phyloP scores from a whole-genome alignment of 2,329 filamentous ascomycete species.

The Fusarium euwallaceae region DNA sequence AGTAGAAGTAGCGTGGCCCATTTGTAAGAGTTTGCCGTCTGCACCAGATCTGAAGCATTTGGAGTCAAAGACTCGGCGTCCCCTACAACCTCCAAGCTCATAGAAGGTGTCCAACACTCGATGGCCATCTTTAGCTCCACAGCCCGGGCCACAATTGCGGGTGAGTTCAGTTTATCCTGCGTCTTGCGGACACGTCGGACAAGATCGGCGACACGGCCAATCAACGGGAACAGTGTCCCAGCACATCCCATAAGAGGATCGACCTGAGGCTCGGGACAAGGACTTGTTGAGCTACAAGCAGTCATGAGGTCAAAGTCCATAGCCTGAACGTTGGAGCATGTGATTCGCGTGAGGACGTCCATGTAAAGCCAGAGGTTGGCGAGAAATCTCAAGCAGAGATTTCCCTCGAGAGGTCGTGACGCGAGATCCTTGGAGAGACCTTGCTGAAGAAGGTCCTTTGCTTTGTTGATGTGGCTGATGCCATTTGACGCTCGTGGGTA shows the following conservation, averaged over 20 bases:
- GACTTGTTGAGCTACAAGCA: background rate
- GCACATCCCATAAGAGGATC: conserved; percentile 33
- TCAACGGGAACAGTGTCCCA: conserved; percentile 19
- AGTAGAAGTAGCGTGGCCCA: conserved; percentile 27
- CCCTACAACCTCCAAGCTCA: background rate
- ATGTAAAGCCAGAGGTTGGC: conserved; percentile 33
- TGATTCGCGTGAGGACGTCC: conserved; percentile 30
- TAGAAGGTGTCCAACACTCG: conserved; percentile 15
- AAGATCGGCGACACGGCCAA: conserved; percentile 29
- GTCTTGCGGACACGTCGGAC: conserved; percentile 18
- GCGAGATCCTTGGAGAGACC: conserved; percentile 6
- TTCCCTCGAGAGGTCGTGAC: background rate
- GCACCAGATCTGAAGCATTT: conserved; percentile 10
- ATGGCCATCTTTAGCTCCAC: conserved; percentile 16
- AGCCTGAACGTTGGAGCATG: conserved; percentile 7
- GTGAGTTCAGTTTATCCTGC: conserved; percentile 9
- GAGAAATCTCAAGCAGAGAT: conserved; percentile 20
- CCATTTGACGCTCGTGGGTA: conserved; percentile 29
- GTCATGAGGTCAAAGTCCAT: conserved; percentile 20
- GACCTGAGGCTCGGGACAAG: background rate
- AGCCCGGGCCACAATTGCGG: conserved; percentile 12
- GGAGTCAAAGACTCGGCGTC: conserved; percentile 10
- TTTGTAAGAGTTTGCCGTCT: conserved; percentile 30
- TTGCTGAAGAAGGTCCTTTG: conserved; percentile 12
- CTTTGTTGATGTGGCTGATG: conserved; percentile 14